Evolutionary conservation across 345 rosid species (phyloP).

Genomic region (Noccaea caerulescens): DNA sequence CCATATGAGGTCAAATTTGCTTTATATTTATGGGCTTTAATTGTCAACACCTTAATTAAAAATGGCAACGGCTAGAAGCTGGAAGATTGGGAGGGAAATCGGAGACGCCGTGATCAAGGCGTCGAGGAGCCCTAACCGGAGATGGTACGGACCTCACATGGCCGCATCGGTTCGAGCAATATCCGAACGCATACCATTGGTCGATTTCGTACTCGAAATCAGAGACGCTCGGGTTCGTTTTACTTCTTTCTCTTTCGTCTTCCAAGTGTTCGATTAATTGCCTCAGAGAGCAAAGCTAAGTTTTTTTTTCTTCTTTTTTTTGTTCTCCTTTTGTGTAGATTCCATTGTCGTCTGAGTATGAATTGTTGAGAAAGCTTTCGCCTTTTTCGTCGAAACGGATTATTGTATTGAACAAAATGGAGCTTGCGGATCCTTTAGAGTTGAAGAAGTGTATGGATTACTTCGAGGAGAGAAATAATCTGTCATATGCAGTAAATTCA

Average conservation of each 20-base stretch:
- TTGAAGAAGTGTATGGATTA: constrained; percentile 64
- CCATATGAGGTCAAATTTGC: neutral
- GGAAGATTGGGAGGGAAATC: constrained; percentile 50
- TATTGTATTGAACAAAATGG: constrained; percentile 76
- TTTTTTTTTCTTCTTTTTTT: neutral
- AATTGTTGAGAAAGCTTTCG: constrained; percentile 46
- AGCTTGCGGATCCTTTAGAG: constrained; percentile 62
- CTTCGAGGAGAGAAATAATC: constrained; percentile 49
- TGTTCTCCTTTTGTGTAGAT: constrained; percentile 45
- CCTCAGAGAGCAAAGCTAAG: constrained; percentile 25
- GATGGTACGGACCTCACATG: constrained; percentile 81
- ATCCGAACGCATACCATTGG: constrained; percentile 60
- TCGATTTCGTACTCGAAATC: constrained; percentile 66
- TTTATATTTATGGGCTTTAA: constrained; percentile 14
- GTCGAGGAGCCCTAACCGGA: constrained; percentile 41
- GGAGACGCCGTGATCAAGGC: constrained; percentile 54
- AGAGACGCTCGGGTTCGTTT: constrained; percentile 75
- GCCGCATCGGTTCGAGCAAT: constrained; percentile 72
- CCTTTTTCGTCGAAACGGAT: constrained; percentile 46
- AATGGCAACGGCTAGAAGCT: constrained; percentile 40
- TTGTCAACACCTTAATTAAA: too few species aligned
- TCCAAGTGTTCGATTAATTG: constrained; percentile 52
- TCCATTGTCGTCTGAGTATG: constrained; percentile 68
- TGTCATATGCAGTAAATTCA: constrained; percentile 67
- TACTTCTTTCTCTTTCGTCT: constrained; percentile 1